These are phyloP conservation scores for Aspergillus avenaceus DNA, from an alignment of 495 filamentous ascomycete genomes.

Conservation along the genomic window DNA sequence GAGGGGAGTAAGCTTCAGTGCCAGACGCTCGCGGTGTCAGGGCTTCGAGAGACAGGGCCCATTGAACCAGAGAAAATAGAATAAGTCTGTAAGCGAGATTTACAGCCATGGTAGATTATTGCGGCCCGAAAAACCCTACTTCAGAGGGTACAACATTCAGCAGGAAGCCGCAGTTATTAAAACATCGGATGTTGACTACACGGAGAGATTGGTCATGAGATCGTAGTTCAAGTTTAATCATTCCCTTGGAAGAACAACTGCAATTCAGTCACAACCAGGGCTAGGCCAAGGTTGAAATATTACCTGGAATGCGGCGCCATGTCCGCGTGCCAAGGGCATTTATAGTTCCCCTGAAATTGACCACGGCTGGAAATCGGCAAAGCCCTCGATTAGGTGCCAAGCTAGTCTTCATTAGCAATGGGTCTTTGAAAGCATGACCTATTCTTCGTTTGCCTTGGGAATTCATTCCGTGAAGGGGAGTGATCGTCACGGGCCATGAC, in stretches of 20 bases:
- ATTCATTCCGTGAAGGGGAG: not conserved
- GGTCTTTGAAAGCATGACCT: not conserved
- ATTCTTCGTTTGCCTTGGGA: no score
- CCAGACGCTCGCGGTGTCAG: not conserved
- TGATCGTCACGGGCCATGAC: not conserved
- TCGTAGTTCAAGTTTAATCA: not conserved
- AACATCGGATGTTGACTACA: not conserved
- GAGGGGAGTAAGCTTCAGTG: constrained; percentile 42
- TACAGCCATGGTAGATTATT: not conserved
- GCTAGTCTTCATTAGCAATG: not conserved
- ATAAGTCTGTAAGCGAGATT: not conserved
- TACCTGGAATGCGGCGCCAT: not conserved
- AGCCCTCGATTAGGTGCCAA: not conserved
- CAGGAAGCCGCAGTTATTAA: not conserved
- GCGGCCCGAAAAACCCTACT: not conserved
- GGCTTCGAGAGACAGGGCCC: not conserved
- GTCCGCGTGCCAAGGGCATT: not conserved
- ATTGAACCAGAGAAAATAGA: not conserved
- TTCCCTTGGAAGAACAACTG: not conserved
- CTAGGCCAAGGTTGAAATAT: not conserved
- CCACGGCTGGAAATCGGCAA: not conserved
- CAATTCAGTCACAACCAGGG: not conserved
- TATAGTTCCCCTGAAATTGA: not conserved
- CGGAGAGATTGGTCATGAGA: not conserved
- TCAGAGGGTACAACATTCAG: not conserved